Conservation (phyloP, 2,329 filamentous ascomycete species). For the Nemania sp. region DNA sequence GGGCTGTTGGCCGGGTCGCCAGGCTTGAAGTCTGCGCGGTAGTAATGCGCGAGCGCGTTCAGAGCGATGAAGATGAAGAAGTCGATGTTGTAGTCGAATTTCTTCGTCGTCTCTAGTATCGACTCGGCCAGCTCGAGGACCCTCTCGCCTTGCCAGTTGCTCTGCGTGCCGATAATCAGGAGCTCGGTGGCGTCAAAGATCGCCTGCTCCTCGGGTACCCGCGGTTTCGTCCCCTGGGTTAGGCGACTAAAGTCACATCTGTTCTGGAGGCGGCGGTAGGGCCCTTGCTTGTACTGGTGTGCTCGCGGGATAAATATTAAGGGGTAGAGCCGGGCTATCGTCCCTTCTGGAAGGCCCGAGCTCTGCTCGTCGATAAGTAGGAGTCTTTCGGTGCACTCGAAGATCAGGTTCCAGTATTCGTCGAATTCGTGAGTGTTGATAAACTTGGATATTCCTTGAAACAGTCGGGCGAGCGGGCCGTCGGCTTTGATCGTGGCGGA, state of each 20-base stretch:
- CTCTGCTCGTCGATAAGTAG: constrained; percentile 35
- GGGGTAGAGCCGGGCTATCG: constrained; percentile 37
- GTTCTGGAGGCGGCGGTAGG: constrained; percentile 37
- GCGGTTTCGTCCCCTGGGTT: constrained; percentile 32
- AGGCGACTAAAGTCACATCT: constrained; percentile 35
- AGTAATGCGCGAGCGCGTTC: constrained; percentile 35
- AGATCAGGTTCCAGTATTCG: constrained; percentile 39
- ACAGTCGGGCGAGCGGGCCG: constrained; percentile 35
- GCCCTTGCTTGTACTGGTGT: constrained; percentile 33
- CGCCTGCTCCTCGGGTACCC: constrained; percentile 33
- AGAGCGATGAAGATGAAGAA: constrained; percentile 38
- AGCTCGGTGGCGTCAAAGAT: constrained; percentile 37
- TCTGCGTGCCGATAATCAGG: constrained; percentile 35
- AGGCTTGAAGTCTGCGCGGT: constrained; percentile 32
- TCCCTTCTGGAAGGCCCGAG: constrained; percentile 35
- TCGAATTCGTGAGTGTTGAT: constrained; percentile 38
- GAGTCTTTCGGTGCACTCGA: constrained; percentile 38
- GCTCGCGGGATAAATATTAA: constrained; percentile 38
- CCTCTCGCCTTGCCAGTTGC: constrained; percentile 31
- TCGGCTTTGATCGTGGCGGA: constrained; percentile 31
- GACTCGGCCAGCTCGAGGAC: constrained; percentile 35
- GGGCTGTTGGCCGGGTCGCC: constrained; percentile 24
- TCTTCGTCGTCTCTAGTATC: constrained; percentile 35
- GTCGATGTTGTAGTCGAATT: constrained; percentile 36
- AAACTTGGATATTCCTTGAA: constrained; percentile 38